Conservation (phyloP, 2,329 filamentous ascomycete species). For the Aspergillus awamori region DNA sequence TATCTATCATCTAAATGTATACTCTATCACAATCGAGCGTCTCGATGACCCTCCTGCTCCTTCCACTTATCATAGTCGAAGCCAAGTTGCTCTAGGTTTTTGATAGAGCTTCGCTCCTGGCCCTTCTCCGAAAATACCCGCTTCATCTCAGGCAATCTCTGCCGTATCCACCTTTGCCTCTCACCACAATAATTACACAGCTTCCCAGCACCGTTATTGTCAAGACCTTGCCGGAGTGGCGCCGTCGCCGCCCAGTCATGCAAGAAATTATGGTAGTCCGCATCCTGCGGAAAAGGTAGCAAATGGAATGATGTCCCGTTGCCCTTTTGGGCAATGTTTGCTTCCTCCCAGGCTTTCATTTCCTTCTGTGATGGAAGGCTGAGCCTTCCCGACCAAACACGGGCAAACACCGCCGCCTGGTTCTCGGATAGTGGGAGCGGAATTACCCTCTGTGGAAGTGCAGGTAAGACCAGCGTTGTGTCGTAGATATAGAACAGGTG, state of each 20-base stretch:
- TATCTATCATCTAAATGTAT: neutral
- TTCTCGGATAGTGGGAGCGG: conserved; percentile 81
- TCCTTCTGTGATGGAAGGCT: conserved; percentile 62
- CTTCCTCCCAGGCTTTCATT: conserved; percentile 71
- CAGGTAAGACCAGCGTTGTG: conserved; percentile 77
- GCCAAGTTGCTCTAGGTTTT: conserved; percentile 70
- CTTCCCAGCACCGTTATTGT: conserved; percentile 60
- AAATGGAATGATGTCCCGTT: conserved; percentile 57
- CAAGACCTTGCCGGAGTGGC: conserved; percentile 39
- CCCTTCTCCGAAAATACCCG: conserved; percentile 70
- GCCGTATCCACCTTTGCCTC: conserved; percentile 71
- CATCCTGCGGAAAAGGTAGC: conserved; percentile 53
- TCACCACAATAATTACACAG: conserved; percentile 71
- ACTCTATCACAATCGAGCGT: neutral
- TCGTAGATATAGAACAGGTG: conserved; percentile 76
- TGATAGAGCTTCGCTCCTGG: conserved; percentile 59
- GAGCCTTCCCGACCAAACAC: conserved; percentile 74
- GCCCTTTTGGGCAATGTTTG: conserved; percentile 47
- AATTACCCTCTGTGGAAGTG: conserved; percentile 79
- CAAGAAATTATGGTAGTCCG: conserved; percentile 49
- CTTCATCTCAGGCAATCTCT: conserved; percentile 69
- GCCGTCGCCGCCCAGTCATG: conserved; percentile 48
- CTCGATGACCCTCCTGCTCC: conserved; percentile 17
- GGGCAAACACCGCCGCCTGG: conserved; percentile 75
- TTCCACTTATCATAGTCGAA: conserved; percentile 58